phyloP scores from a whole-genome alignment of 768 basidiomycete genomes.

The Boletus insuetus region DNA sequence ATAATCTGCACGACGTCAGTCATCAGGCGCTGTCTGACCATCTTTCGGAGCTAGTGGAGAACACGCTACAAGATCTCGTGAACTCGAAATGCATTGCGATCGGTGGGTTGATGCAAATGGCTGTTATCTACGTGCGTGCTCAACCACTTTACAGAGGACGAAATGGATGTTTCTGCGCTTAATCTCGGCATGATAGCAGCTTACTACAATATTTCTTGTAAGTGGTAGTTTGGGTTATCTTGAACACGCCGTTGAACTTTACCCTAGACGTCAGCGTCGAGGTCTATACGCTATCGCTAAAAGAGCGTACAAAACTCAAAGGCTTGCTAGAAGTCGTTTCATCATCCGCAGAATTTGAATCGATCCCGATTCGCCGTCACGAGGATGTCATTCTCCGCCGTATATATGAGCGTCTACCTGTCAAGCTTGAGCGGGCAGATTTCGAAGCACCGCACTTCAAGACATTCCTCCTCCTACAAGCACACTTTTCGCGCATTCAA shows the following conservation, averaged over 20 bases:
- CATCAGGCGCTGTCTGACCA: slow-evolving; percentile 96
- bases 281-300: slow-evolving; percentile 92
- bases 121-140: not conserved
- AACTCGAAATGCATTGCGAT: slow-evolving; percentile 95
- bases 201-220: slow-evolving; percentile 91
- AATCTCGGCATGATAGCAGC: slow-evolving; percentile 99
- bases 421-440: slow-evolving; percentile 81
- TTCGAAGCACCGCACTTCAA: slow-evolving; percentile 98
- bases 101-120: slow-evolving; percentile 42
- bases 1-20: slow-evolving; percentile 91
- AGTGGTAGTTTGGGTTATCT: slow-evolving; percentile 27
- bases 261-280: slow-evolving; percentile 87
- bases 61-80: slow-evolving; percentile 84
- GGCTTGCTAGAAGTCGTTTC: slow-evolving; percentile 96
- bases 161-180: slow-evolving; percentile 88
- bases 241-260: not conserved
- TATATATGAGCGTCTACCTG: slow-evolving; percentile 94
- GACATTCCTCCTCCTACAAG: slow-evolving; percentile 93
- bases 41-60: slow-evolving; percentile 94
- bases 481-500: slow-evolving; percentile 92
- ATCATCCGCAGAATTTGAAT: slow-evolving; percentile 95
- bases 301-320: slow-evolving; percentile 95
- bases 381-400: slow-evolving; percentile 82
- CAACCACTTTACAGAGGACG: slow-evolving; percentile 55
- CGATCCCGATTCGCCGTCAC: slow-evolving; percentile 91